phyloP scores from a whole-genome alignment of 2,329 filamentous ascomycete species.

The Samsoniella hepiali region DNA sequence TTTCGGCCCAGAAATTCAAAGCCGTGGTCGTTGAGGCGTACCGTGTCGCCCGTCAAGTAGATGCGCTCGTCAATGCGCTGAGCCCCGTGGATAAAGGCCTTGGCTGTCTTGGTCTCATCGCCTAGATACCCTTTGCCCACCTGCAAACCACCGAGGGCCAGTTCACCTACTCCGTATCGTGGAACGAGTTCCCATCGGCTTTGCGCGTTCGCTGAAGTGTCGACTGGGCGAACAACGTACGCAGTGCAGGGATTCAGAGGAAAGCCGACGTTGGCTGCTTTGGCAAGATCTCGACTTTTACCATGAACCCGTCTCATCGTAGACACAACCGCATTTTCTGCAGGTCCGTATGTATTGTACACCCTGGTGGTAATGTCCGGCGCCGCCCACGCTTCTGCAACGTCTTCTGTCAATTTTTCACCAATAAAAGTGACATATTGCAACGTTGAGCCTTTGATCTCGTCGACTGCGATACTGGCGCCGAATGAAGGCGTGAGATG shows the following conservation, averaged over 20 bases:
- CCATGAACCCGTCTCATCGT: constrained; percentile 27
- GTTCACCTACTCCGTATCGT: constrained; percentile 55
- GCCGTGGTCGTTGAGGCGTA: constrained; percentile 25
- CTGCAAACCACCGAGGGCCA: constrained; percentile 60
- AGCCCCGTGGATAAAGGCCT: constrained; percentile 22
- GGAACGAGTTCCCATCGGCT: constrained; percentile 40
- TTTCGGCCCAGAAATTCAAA: constrained; percentile 25
- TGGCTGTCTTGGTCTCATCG: constrained; percentile 23
- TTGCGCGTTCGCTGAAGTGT: background rate
- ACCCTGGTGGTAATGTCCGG: constrained; percentile 22
- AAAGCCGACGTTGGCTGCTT: constrained; percentile 27
- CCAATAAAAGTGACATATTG: constrained; percentile 59
- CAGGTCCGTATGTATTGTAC: constrained; percentile 30
- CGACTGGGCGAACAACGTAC: constrained; percentile 22
- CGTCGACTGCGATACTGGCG: constrained; percentile 47
- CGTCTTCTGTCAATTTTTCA: constrained; percentile 56
- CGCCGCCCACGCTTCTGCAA: constrained; percentile 56
- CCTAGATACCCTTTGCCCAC: constrained; percentile 21
- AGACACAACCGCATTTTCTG: constrained; percentile 28
- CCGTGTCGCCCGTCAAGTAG: constrained; percentile 36
- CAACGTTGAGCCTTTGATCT: constrained; percentile 38
- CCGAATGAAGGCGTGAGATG: constrained; percentile 62
- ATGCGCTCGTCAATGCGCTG: constrained; percentile 22
- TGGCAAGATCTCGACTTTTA: constrained; percentile 22
- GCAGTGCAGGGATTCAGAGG: constrained; percentile 24